Percentiles rank a stretch among this genome's conserved stretches.
Conservation (phyloP, 352 stramenopile species). For the Phytophthora tubulina region DNA sequence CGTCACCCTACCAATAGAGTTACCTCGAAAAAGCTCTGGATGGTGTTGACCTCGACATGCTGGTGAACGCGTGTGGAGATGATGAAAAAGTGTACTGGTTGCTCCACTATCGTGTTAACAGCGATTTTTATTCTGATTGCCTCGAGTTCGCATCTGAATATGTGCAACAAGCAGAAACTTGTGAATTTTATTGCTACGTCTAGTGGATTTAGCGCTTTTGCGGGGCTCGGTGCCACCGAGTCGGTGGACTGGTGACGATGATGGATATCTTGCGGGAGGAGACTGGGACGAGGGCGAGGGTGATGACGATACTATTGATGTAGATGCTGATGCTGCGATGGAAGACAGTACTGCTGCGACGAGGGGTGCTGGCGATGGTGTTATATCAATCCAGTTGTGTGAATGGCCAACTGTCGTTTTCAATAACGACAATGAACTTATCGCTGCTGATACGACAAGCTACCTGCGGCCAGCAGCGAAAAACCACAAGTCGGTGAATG, state of each 20-base stretch:
- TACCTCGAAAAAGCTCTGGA: too few relatives aligned
- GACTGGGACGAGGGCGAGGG: background rate
- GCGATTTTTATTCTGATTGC: background rate
- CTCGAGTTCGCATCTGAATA: background rate
- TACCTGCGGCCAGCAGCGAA: slow-evolving; percentile 3
- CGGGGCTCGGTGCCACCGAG: slow-evolving; percentile 4
- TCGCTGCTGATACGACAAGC: background rate
- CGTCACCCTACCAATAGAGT: too few relatives aligned
- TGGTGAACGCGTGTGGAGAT: too few relatives aligned
- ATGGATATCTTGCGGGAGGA: background rate
- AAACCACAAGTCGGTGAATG: slow-evolving; percentile 14
- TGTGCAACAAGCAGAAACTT: slow-evolving; percentile 4
- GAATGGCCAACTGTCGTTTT: slow-evolving; percentile 1
- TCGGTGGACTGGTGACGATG: slow-evolving; percentile 9
- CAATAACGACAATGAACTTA: background rate
- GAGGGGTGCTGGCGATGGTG: background rate
- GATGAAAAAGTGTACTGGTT: background rate
- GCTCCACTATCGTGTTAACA: background rate
- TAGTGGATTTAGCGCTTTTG: slow-evolving; percentile 6
- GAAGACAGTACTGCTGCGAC: background rate
- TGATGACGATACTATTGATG: background rate
- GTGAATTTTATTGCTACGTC: background rate
- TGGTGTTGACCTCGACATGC: too few relatives aligned
- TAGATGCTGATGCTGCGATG: background rate
- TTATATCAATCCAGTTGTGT: background rate